Evolutionary conservation across 441 rosid genomes (phyloP), one percentile per base, ranked within the genome.

Genomic region (Francoa sonchifolia): DNA sequence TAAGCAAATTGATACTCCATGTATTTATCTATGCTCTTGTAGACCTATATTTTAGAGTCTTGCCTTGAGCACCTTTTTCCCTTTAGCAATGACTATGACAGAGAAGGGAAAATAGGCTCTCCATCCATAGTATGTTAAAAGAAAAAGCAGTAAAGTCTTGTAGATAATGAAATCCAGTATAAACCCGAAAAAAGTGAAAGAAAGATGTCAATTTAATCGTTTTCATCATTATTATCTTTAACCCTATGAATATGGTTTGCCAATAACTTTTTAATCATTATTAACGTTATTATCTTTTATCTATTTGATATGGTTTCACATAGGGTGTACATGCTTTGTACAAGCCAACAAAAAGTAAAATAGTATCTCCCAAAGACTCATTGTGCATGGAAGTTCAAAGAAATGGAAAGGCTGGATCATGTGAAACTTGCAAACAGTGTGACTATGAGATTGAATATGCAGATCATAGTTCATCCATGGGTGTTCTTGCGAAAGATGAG

Each of bases 371-470:
- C 9, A 63, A 46, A 33, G 87, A 88, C 37, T 53, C 62, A 1
- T 33, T 76, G 31, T 88, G 97, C 32, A 29, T 42, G 48, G 94
- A 84, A 61, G 62, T 88, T 22, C 90, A 84, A 33, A 69, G 50
- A 62, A 71, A 62, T 57, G 72, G 66, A 22, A 56, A 60, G 47
- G 38, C 59, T 23, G 59, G 53, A 46, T 55, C 59, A 52, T 66
- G 77, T 66, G 78, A 72, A 48, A 47, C 62, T 31, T 73, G 77
- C 62, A 68, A 68, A 43, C 96, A 88, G 53, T 89, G 95, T 57
- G 97, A 89, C 58, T 89, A 89, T 39, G 94, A 84, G 78, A 81
- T 89, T 34, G 88, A 79, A 29, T 89, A 89, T 56, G 97, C 95
- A 16, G 97, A 89, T 75, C 80, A 44, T 54, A 89, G 97, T 66